A percentile compares a stretch with the other conserved stretches of the same genome.
Evolutionary conservation across 2,329 filamentous ascomycete species (phyloP).

Genomic region (Metarhizium rileyi): DNA sequence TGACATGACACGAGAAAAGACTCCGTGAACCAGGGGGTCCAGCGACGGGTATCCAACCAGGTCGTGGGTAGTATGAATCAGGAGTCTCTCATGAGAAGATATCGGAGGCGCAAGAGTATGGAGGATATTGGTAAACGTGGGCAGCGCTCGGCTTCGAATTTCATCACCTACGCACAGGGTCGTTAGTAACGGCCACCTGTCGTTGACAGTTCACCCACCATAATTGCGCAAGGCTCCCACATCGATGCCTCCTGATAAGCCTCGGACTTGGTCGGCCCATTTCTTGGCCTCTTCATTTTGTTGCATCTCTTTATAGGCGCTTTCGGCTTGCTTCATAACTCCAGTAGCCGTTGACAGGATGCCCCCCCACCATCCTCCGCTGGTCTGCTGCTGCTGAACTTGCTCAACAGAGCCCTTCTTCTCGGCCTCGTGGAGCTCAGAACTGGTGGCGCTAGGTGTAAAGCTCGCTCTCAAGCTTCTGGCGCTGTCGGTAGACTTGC

Average conservation of each 20-base stretch:
- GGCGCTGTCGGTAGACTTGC: slow-evolving; percentile 72
- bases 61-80: slow-evolving; percentile 96
- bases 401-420: slow-evolving; percentile 41
- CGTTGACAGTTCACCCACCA: slow-evolving; percentile 17
- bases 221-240: slow-evolving; percentile 59
- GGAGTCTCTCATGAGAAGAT: slow-evolving; percentile 88
- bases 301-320: slow-evolving; percentile 87
- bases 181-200: neutral
- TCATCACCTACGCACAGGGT: slow-evolving; percentile 59
- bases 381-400: slow-evolving; percentile 25
- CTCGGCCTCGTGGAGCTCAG: slow-evolving; percentile 48
- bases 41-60: slow-evolving; percentile 89
- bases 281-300: slow-evolving; percentile 93
- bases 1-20: slow-evolving; percentile 95
- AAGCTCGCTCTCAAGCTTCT: slow-evolving; percentile 62
- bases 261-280: slow-evolving; percentile 89
- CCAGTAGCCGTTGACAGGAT: slow-evolving; percentile 73
- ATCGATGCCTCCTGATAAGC: slow-evolving; percentile 44
- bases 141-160: slow-evolving; percentile 74
- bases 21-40: slow-evolving; percentile 82
- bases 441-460: slow-evolving; percentile 57
- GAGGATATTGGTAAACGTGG: slow-evolving; percentile 89
- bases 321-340: slow-evolving; percentile 88
- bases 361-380: slow-evolving; percentile 84
- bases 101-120: slow-evolving; percentile 95